Evolutionary conservation across 306 rosid genomes (phyloP).

Genomic region (Trifolium repens): DNA sequence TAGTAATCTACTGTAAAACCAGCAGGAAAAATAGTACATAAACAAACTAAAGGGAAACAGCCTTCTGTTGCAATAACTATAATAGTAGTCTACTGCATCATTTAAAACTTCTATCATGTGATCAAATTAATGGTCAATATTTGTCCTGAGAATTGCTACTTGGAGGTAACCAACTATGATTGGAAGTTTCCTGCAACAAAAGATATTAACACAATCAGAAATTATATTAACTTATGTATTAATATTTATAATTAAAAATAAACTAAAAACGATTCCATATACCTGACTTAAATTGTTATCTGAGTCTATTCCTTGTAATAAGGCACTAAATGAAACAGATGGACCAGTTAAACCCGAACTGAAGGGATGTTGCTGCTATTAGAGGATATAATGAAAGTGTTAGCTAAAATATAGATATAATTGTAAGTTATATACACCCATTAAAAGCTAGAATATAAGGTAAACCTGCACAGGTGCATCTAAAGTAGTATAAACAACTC

Average conservation of each 20-base stretch:
- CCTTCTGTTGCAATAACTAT: too few species aligned
- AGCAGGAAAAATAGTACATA: too few species aligned
- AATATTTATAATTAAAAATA: too few species aligned
- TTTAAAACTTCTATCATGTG: not conserved
- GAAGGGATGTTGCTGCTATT: not conserved
- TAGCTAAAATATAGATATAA: not conserved
- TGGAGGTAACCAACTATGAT: not conserved
- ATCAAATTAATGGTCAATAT: not conserved
- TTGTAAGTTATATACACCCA: not conserved
- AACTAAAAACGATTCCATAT: not conserved
- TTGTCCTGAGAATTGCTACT: not conserved
- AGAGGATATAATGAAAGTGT: not conserved
- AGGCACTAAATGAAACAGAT: not conserved
- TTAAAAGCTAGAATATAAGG: too few species aligned
- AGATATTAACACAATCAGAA: not conserved
- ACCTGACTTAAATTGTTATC: slow-evolving; percentile 2
- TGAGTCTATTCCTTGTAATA: not conserved
- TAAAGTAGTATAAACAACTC: not conserved
- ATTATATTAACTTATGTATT: too few species aligned
- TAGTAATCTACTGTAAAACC: too few species aligned
- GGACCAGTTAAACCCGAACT: not conserved
- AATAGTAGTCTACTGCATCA: too few species aligned
- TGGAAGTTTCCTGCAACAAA: not conserved
- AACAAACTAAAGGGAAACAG: too few species aligned
- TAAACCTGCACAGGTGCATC: not conserved